Evolutionary conservation across 257 asterid species (phyloP), one percentile per base, ranked within the genome.

Genomic region (Ligustrum vulgare): DNA sequence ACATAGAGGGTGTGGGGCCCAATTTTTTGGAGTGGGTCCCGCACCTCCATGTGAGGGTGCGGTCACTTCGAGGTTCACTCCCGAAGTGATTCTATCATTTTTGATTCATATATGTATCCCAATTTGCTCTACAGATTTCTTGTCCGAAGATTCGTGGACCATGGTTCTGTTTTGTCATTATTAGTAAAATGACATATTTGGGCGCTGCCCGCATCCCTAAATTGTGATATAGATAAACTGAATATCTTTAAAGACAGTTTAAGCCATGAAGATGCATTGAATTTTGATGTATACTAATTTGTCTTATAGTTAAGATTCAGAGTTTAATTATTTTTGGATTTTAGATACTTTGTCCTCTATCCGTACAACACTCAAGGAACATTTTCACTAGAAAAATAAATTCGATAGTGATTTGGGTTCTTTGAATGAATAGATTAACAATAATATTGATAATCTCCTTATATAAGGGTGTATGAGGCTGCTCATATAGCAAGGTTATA

Each of bases 251-350:
- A n/a, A n/a, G n/a, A n/a, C n/a, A n/a, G n/a, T n/a, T 41, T 10
- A 8, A 9, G 47, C 13, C 8, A 0, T 2, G 3, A 12, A 0
- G 76, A 76, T 84, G 70, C 90, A 88, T 77, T 86, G 92, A 82
- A 84, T 56, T 20, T 45, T 49, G 37, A 69, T 5, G 80, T 8
- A 22, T 66, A 8, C 60, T 70, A 45, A 69, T 82, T 84, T 87
- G 92, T 82, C 89, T 33, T 77, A 34, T 77, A 72, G 87, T 80
- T 83, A 34, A 85, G 80, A 70, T 85, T 76, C 93, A 85, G 49
- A 75, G 83, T 39, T 83, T 67, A 75, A 79, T 75, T 39, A 70
- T 76, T 81, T 77, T 73, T 35, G 32, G 33, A 49, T 73, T 47
- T 49, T 69, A 67, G 81, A 70, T 76, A 28, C 33, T n/a, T 28